Evolutionary conservation across 768 basidiomycete species (phyloP).

Genomic region (Mycena leptocephala): DNA sequence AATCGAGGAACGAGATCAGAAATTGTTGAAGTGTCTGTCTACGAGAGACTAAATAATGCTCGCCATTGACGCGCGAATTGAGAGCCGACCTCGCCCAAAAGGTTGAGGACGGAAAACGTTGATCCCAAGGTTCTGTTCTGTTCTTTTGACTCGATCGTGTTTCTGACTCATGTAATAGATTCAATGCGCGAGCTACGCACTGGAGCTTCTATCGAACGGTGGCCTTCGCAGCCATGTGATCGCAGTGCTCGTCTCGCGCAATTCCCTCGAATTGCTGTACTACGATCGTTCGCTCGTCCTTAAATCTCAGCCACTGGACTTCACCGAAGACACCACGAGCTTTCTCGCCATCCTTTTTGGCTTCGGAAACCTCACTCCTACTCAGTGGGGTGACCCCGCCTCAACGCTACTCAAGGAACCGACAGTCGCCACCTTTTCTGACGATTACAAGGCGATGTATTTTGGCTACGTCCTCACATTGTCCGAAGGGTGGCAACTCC

Average conservation of each 20-base stretch:
- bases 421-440: not conserved
- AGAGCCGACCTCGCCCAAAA: no score
- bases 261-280: conserved; percentile 5
- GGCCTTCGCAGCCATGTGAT: not conserved
- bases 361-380: not conserved
- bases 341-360: not conserved
- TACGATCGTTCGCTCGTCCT: conserved; percentile 67
- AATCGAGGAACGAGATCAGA: no score
- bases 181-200: not conserved
- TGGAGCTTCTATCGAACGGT: not conserved
- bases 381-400: not conserved
- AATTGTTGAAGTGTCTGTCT: no score
- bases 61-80: no score
- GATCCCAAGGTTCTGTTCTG: not conserved
- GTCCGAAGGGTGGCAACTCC: not conserved
- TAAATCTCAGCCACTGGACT: not conserved
- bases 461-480: not conserved
- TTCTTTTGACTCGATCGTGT: not conserved
- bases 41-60: no score
- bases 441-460: not conserved
- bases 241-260: not conserved
- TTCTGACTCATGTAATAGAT: not conserved
- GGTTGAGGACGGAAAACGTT: not conserved
- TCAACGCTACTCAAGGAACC: not conserved
- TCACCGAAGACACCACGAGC: not conserved